Evolutionary conservation across 352 stramenopile species (phyloP).

Genomic region (Phytophthora crassamura): DNA sequence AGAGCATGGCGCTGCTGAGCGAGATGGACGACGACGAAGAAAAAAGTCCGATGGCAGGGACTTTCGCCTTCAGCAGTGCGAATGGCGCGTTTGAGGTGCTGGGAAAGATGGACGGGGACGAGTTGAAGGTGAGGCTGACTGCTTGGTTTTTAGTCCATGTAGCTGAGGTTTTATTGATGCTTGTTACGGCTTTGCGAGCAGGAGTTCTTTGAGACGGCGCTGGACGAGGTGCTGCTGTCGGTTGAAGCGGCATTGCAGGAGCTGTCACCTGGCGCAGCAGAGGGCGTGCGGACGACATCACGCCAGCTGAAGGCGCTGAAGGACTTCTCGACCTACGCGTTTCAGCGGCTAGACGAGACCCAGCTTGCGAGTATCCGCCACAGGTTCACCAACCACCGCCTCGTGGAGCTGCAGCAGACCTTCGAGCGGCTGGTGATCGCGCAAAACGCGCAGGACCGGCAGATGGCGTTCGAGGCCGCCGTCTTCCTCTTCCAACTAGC

Average conservation of each 20-base stretch:
- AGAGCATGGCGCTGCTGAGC: constrained; percentile 46
- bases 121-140: constrained; percentile 57
- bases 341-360: constrained; percentile 56
- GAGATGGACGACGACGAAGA: constrained; percentile 41
- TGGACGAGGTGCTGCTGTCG: constrained; percentile 66
- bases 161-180: not conserved
- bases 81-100: constrained; percentile 67
- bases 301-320: constrained; percentile 60
- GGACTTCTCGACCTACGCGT: constrained; percentile 54
- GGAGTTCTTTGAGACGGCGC: constrained; percentile 75
- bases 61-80: constrained; percentile 69
- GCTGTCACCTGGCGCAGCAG: constrained; percentile 56
- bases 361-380: constrained; percentile 46
- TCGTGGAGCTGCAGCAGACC: constrained; percentile 69
- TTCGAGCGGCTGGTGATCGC: constrained; percentile 75
- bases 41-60: constrained; percentile 51
- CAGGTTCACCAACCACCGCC: constrained; percentile 65
- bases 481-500: constrained; percentile 77
- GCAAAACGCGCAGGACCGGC: constrained; percentile 51
- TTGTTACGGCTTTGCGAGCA: constrained; percentile 17
- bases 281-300: constrained; percentile 51
- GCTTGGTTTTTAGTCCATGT: not conserved
- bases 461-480: constrained; percentile 60
- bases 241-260: constrained; percentile 63
- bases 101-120: constrained; percentile 72